Evolutionary conservation across 2,329 filamentous ascomycete genomes (phyloP), one percentile per base, ranked within the genome.

Genomic region (Alternaria angustiovoidea): DNA sequence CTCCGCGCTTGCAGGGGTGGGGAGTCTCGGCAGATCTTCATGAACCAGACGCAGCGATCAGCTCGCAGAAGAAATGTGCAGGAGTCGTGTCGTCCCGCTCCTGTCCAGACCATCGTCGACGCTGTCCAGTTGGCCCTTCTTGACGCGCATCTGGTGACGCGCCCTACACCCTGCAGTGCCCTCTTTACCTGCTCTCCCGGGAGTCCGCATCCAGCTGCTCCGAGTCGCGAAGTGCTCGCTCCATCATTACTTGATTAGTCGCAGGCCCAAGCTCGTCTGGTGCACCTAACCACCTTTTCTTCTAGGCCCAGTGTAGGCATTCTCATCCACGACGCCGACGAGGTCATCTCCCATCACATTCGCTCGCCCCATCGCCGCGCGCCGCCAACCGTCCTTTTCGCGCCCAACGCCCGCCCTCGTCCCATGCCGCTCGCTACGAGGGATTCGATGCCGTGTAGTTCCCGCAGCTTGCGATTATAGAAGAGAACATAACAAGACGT

Each of bases 261-360:
- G 57, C 61, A 62, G 60, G 65, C 65, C 66, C 64, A 65, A 72
- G 69, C 69, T 69, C 54, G 61, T 46, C 51, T 54, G 48, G 53
- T 70, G 63, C 57, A 60, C 53, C 57, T 60, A 60, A 60, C 9
- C 62, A 69, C 67, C 65, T 65, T 70, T 71, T 71, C 69, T 65
- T 64, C 64, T 58, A 66, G 44, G 63, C 62, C 62, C 41, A 24
- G 42, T 46, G 42, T 42, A 53, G 47, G 47, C 61, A 51, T 60
- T 52, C 47, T 59, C 57, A 53, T 46, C 62, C 58, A 60, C 65
- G 57, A 63, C 59, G 56, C 62, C 46, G 54, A 55, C 64, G 61
- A 57, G 41, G 57, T 54, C 42, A 51, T 39, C 48, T 42, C 46
- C 58, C 62, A 39, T 63, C 53, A 64, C 62, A 56, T 52, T 68